These are phyloP conservation scores for Posidonia australis DNA, from an alignment of 106 monocot genomes.

Conservation along the genomic window DNA sequence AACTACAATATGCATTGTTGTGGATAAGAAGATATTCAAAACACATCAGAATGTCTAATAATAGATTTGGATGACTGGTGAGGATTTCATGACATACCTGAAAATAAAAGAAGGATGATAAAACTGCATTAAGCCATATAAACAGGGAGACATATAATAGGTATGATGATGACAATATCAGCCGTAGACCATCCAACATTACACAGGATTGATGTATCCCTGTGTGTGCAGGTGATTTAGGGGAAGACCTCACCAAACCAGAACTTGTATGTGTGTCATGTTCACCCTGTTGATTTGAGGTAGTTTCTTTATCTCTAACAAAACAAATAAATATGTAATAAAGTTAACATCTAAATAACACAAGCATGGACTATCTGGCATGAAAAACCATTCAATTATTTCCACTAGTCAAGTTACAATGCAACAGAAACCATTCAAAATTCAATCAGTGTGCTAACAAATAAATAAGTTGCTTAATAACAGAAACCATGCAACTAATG, in stretches of 20 bases:
- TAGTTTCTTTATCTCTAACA: conserved; percentile 21
- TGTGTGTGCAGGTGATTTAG: conserved; percentile 27
- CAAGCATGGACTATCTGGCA: too few relatives aligned
- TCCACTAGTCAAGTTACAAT: too few relatives aligned
- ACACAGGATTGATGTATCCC: conserved; percentile 33
- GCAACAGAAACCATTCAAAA: too few relatives aligned
- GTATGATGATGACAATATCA: conserved; percentile 76
- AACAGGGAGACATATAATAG: conserved; percentile 70
- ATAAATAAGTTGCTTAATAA: too few relatives aligned
- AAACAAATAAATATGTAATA: background rate
- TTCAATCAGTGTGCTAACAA: too few relatives aligned
- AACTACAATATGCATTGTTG: background rate
- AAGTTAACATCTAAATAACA: too few relatives aligned
- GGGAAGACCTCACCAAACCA: conserved; percentile 27
- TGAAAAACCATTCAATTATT: too few relatives aligned
- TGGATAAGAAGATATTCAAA: background rate
- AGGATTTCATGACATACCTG: conserved; percentile 42
- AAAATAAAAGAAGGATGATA: conserved; percentile 98
- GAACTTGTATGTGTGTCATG: conserved; percentile 27
- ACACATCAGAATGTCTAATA: background rate
- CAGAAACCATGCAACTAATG: too few relatives aligned
- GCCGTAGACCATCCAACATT: conserved; percentile 75
- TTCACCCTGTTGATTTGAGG: conserved; percentile 16
- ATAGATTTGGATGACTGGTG: background rate
- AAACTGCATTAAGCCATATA: conserved; percentile 82